These are phyloP conservation scores for Sistotremastrum niveocremeum DNA, from an alignment of 768 basidiomycete genomes.

Conservation along the genomic window DNA sequence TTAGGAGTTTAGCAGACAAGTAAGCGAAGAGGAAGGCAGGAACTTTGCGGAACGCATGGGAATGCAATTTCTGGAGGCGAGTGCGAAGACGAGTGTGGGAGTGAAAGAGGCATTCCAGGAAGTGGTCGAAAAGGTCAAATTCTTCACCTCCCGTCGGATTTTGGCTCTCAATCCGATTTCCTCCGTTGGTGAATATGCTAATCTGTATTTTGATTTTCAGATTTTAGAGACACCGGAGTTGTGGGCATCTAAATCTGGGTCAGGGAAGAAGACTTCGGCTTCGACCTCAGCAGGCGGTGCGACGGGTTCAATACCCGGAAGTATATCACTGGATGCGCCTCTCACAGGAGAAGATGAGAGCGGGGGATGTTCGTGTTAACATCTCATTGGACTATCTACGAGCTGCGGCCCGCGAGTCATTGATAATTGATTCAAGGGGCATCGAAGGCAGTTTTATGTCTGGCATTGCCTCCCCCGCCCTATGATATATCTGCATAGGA, in stretches of 20 bases:
- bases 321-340: conserved; percentile 3
- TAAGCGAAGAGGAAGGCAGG: conserved; percentile 62
- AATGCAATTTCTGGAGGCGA: conserved; percentile 82
- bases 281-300: neutral
- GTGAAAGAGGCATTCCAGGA: conserved; percentile 68
- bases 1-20: conserved; percentile 84
- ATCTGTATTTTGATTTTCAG: no score
- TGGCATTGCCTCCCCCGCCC: no score
- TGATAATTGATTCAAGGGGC: no score
- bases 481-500: no score
- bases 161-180: neutral
- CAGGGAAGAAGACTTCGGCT: neutral
- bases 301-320: conserved; percentile 7
- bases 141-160: neutral
- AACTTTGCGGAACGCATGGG: conserved; percentile 73
- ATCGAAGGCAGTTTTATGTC: no score
- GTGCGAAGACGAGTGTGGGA: conserved; percentile 80
- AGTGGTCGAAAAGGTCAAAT: conserved; percentile 59
- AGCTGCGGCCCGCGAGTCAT: no score
- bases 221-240: conserved; percentile 67
- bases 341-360: conserved; percentile 4
- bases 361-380: conserved; percentile 5
- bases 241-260: conserved; percentile 32
- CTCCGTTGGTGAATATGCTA: no score
- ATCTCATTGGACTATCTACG: no score